Conservation (phyloP, 2,329 filamentous ascomycete species). For the Lasiodiplodia gonubiensis region DNA sequence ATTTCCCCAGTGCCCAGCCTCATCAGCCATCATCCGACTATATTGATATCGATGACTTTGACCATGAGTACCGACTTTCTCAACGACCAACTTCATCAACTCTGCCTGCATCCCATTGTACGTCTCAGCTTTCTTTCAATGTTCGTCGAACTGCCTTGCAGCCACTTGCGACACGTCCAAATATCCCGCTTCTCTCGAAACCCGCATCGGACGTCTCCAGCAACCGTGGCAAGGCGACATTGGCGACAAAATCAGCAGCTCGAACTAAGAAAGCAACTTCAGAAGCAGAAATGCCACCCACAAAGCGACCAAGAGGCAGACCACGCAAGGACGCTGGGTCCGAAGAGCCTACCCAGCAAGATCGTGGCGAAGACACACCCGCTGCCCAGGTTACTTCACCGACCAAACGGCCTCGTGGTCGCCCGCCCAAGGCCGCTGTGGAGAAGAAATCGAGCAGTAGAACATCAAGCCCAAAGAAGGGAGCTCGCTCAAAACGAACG, state of each 20-base stretch:
- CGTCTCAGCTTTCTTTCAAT: neutral
- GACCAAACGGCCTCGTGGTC: neutral
- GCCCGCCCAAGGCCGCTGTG: constrained; percentile 1
- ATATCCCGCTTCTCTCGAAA: constrained; percentile 1
- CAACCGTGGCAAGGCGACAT: neutral
- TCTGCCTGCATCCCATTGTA: neutral
- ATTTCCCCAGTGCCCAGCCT: constrained; percentile 6
- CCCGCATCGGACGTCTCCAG: neutral
- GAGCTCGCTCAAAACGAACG: neutral
- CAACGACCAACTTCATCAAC: neutral
- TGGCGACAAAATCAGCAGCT: neutral
- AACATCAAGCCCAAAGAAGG: neutral
- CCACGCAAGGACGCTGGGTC: neutral
- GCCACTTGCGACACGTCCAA: neutral
- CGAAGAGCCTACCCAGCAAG: neutral
- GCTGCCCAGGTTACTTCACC: neutral
- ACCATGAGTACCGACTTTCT: neutral
- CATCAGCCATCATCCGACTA: constrained; percentile 8
- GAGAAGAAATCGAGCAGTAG: neutral
- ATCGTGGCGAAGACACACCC: neutral
- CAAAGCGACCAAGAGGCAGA: neutral
- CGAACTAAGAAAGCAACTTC: neutral
- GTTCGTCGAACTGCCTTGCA: neutral
- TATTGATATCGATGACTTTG: constrained; percentile 23
- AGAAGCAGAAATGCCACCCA: neutral